Base-by-base conservation (phyloP, 1,284 basidiomycete genomes). In the Microbotryum violaceum region DNA sequence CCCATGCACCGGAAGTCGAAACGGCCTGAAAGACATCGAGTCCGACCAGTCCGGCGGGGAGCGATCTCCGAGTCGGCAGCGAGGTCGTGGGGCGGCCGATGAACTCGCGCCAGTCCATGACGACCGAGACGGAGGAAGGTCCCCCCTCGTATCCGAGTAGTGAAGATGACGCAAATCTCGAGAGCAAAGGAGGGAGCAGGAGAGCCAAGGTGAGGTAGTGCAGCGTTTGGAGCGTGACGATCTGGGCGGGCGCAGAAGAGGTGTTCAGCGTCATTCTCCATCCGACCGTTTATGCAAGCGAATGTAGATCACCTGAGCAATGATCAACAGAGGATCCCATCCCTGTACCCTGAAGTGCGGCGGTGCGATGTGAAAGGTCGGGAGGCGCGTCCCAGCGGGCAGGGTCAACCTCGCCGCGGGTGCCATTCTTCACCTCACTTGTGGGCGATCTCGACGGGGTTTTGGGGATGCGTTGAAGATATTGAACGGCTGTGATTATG, bases 31-130 rank as follows among this genome's bases (percentile, higher is more conserved):
- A 42, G 37, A 42, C 37, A 18, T 25, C 23, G 18, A 67, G 47
- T 6, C 54, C 49, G 0, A 59, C 53, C 21, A 68, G 44, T 21
- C 82, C 84, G 48, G 82, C 77, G 20, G 82, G 82, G 50, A 29
- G 70, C 64, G 42, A 61, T 50, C 45, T 68, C 61, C 56, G 68
- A 49, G 58, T 45, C 46, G 69, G 47, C 54, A 69, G 62, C 61
- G 81, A 81, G 2, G 86, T 82, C 0, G 89, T 91, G 3, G 87
- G 83, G 60, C 82, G 78, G 9, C 89, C 88, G 1, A 89, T 88
- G 82, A 98, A 86, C 75, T 97, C 89, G 53, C 91, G 82, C 94
- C 94, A 98, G 77, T 98, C 93, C 83, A 98, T 89, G 33, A 97
- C 79, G 87, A 92, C 89, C 81, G 87, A 88, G 52, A 93, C 85